Evolutionary conservation across 768 basidiomycete species (phyloP), one percentile per base, ranked within the genome.

Genomic region (Macrolepiota fuliginosa): DNA sequence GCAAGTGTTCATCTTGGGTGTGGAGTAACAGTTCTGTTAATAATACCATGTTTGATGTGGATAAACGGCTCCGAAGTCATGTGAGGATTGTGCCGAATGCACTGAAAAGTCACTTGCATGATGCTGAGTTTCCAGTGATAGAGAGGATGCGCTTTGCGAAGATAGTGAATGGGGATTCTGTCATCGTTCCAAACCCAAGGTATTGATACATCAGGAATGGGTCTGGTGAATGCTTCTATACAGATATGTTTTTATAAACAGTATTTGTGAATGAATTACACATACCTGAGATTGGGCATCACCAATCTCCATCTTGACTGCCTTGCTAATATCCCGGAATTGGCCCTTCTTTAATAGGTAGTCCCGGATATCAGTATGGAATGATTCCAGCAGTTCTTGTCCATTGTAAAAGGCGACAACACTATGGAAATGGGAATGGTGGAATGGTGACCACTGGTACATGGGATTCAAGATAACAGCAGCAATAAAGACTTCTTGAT

Each of bases 391-490:
- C n/a, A 37, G 36, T 7, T 37, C 36, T 37, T 7, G 9, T 9
- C 3, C 36, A 37, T 37, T 13, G 13, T 3, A 13, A 37, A 37
- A 37, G 36, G 9, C 36, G 36, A 37, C 13, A 37, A 39, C 15
- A 2, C 15, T 10, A 39, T 39, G 15, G 37, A 39, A 39, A n/a
- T 39, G 37, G 15, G 37, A 39, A 39, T 39, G 37, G 10, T 39
- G 37, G 37, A 2, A 1, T 39, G 36, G 36, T 39, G 37, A 39
- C 15, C 1, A 39, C 11, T 12, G 11, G 32, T 58, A 58, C 12
- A 58, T 27, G 1, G 76, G 77, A 62, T 79, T 78, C 17, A 78
- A 58, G 42, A 79, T 51, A 0, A 75, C 64, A 1, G 73, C 70
- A 0, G 70, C 65, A 52, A 79, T 75, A 58, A 75, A 74, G 1